Evolutionary conservation across 148 eudicot species (phyloP).

Genomic region (Persicaria tinctoria): DNA sequence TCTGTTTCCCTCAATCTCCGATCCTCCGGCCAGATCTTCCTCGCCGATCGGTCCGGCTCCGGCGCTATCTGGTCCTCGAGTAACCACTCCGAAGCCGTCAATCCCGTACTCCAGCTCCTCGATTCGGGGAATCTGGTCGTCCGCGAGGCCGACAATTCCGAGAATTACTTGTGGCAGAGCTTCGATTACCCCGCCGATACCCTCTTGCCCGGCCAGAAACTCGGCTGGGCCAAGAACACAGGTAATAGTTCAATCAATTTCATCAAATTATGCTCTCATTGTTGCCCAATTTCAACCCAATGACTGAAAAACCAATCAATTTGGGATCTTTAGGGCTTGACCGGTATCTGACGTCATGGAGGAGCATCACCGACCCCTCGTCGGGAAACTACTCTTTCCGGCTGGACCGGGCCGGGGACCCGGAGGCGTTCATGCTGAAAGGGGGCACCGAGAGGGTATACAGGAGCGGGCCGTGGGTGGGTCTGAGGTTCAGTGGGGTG

Average conservation of each 20-base stretch:
- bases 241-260: constrained; percentile 24
- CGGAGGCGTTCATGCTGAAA: constrained; percentile 25
- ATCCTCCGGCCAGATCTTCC: constrained; percentile 13
- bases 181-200: constrained; percentile 42
- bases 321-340: constrained; percentile 24
- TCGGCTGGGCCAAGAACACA: constrained; percentile 29
- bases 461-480: constrained; percentile 89
- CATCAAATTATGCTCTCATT: constrained; percentile 9
- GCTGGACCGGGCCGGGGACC: constrained; percentile 32
- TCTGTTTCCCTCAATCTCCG: constrained; percentile 13
- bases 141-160: constrained; percentile 21
- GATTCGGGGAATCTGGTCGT: constrained; percentile 39
- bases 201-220: constrained; percentile 35
- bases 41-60: constrained; percentile 9
- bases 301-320: not conserved
- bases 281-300: not conserved
- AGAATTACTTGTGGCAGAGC: constrained; percentile 29
- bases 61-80: constrained; percentile 21
- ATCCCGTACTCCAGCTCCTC: constrained; percentile 24
- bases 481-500: constrained; percentile 64
- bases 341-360: constrained; percentile 30
- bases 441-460: constrained; percentile 16
- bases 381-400: constrained; percentile 25
- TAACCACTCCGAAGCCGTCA: not conserved
- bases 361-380: constrained; percentile 18